Percentiles rank a stretch among this genome's conserved stretches.
Evolutionary conservation across 768 basidiomycete genomes (phyloP).

Genomic region (Tulasnella sp.): DNA sequence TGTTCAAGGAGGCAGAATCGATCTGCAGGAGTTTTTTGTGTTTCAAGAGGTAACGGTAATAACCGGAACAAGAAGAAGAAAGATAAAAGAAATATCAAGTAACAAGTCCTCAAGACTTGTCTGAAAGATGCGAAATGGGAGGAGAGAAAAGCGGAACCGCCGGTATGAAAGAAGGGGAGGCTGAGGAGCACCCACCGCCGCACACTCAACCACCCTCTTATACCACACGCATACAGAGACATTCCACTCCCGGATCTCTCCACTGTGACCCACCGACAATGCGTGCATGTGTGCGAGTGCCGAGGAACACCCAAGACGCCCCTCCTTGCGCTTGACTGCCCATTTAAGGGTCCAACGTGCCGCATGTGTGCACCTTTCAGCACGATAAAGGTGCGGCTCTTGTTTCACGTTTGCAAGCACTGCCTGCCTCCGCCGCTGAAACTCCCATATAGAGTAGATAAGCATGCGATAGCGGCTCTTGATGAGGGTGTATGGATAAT

Average conservation of each 20-base stretch:
- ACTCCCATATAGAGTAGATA: neutral
- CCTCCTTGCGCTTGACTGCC: neutral
- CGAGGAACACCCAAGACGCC: neutral
- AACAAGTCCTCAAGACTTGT: constrained; percentile 14
- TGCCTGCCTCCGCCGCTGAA: neutral
- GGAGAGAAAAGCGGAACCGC: neutral
- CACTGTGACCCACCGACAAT: neutral
- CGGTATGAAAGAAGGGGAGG: neutral
- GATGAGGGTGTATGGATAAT: neutral
- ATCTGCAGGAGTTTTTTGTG: neutral
- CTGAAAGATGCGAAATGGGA: neutral
- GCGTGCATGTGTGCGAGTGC: neutral
- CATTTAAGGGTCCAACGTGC: neutral
- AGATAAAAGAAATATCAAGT: neutral
- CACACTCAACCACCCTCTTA: neutral
- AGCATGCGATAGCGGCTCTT: neutral
- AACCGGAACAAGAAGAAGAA: too few species aligned
- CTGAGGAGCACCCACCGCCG: neutral
- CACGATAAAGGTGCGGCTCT: neutral
- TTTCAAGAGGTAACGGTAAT: too few species aligned
- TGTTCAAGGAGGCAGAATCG: neutral
- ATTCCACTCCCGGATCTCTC: neutral
- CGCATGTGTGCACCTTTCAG: neutral
- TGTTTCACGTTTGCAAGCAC: neutral
- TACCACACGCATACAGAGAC: neutral